These are phyloP conservation scores for Colletotrichum tofieldiae DNA, from an alignment of 2,329 filamentous ascomycete genomes.

Conservation along the genomic window DNA sequence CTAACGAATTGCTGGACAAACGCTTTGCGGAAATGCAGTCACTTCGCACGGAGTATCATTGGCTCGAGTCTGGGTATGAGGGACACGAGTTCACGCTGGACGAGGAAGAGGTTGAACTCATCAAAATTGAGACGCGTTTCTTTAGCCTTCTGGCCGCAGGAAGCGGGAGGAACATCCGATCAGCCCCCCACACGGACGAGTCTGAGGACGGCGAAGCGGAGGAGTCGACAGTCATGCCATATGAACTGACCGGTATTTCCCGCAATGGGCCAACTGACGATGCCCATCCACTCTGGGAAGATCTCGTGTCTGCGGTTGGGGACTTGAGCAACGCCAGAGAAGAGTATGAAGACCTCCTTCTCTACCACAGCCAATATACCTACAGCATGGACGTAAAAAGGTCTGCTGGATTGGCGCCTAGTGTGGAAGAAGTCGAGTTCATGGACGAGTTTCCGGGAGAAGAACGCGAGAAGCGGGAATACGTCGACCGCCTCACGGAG, in stretches of 20 bases:
- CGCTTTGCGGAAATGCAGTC: constrained; percentile 55
- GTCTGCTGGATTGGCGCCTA: constrained; percentile 48
- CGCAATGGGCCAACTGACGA: constrained; percentile 55
- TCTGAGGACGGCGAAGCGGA: constrained; percentile 35
- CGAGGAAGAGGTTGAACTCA: constrained; percentile 54
- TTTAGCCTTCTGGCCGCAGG: constrained; percentile 54
- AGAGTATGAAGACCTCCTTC: constrained; percentile 61
- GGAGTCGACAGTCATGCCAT: constrained; percentile 48
- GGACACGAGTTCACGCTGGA: constrained; percentile 53
- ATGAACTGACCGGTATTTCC: constrained; percentile 55
- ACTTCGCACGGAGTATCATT: constrained; percentile 56
- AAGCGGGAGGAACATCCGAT: constrained; percentile 11
- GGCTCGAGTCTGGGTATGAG: constrained; percentile 56
- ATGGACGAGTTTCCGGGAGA: constrained; percentile 59
- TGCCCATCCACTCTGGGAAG: constrained; percentile 63
- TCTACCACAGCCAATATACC: constrained; percentile 56
- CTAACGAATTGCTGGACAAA: constrained; percentile 48
- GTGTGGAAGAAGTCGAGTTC: constrained; percentile 60
- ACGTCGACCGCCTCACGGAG: constrained; percentile 53
- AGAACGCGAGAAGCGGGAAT: constrained; percentile 52
- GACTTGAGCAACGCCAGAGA: constrained; percentile 65
- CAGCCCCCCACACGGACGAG: constrained; percentile 8
- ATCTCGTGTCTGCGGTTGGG: constrained; percentile 60
- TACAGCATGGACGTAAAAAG: constrained; percentile 55
- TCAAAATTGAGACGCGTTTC: constrained; percentile 55